phyloP scores from a whole-genome alignment of 352 stramenopile species.

The Globisporangium irregulare region DNA sequence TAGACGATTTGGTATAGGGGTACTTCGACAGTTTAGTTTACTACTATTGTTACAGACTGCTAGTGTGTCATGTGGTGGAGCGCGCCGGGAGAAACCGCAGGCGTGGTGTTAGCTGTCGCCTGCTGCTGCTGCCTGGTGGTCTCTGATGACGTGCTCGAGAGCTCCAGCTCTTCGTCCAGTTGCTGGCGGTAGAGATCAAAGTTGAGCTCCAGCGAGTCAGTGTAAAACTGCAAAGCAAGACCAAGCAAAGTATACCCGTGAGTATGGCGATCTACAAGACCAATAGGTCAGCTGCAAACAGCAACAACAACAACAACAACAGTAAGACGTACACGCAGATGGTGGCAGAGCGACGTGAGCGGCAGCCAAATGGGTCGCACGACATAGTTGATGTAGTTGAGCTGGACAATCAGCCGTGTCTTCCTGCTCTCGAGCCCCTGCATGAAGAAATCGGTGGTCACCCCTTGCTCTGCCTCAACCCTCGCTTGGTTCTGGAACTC shows the following conservation, averaged over 20 bases:
- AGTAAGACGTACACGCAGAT: constrained; percentile 40
- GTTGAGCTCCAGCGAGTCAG: constrained; percentile 65
- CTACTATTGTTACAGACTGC: neutral
- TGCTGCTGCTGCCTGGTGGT: neutral
- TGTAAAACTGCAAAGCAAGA: constrained; percentile 46
- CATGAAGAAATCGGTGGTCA: constrained; percentile 74
- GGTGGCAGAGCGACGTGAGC: constrained; percentile 52
- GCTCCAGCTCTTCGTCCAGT: constrained; percentile 32
- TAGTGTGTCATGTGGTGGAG: neutral
- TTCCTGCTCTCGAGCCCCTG: constrained; percentile 49
- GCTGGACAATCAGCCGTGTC: constrained; percentile 56
- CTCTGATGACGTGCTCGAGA: neutral
- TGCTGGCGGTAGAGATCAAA: constrained; percentile 50
- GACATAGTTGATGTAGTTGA: constrained; percentile 80
- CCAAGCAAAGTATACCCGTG: neutral
- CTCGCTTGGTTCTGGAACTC: constrained; percentile 73
- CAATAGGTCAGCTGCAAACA: neutral
- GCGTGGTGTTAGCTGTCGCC: neutral
- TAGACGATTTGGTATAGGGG: neutral
- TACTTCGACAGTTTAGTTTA: neutral
- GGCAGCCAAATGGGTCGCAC: constrained; percentile 69
- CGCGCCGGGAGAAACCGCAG: neutral
- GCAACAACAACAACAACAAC: neutral
- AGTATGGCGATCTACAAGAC: neutral
- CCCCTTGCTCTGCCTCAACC: constrained; percentile 43